Conservation (phyloP, 805 yeast genomes). For the Nakazawaea wyomingensis region DNA sequence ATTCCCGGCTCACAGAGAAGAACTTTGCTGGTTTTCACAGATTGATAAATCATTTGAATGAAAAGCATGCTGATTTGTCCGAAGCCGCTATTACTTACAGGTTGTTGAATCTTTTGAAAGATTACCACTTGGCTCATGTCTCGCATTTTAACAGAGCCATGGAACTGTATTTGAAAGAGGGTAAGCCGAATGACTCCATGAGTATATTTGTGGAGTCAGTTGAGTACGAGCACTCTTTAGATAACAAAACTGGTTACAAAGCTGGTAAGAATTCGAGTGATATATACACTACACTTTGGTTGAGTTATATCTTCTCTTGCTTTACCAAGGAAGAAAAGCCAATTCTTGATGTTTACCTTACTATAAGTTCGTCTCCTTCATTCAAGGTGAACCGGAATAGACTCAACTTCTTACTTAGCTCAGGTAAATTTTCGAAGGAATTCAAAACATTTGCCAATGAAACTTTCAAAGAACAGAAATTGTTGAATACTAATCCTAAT, state of each 20-base stretch:
- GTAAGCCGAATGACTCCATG: conserved; percentile 22
- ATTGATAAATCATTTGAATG: neutral
- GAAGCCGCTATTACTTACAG: conserved; percentile 11
- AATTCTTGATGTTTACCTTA: conserved; percentile 15
- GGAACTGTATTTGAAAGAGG: conserved; percentile 19
- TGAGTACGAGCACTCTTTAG: conserved; percentile 17
- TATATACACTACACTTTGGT: conserved; percentile 3
- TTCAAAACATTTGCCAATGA: conserved; percentile 2
- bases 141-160: conserved; percentile 23
- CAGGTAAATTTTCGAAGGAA: conserved; percentile 13
- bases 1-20: neutral
- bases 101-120: conserved; percentile 17
- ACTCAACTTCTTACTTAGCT: neutral
- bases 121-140: conserved; percentile 19
- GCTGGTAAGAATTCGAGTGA: neutral
- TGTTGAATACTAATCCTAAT: conserved; percentile 6
- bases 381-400: neutral
- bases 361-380: conserved; percentile 1
- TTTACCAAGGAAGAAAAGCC: conserved; percentile 13
- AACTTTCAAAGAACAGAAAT: neutral
- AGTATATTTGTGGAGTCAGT: conserved; percentile 23
- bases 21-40: neutral
- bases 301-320: conserved; percentile 7
- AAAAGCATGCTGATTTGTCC: neutral
- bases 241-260: neutral